A percentile compares a stretch with the other conserved stretches of the same genome.
These are phyloP conservation scores for Diplotaxis tenuifolia DNA, from an alignment of 345 rosid genomes.

Conservation along the genomic window DNA sequence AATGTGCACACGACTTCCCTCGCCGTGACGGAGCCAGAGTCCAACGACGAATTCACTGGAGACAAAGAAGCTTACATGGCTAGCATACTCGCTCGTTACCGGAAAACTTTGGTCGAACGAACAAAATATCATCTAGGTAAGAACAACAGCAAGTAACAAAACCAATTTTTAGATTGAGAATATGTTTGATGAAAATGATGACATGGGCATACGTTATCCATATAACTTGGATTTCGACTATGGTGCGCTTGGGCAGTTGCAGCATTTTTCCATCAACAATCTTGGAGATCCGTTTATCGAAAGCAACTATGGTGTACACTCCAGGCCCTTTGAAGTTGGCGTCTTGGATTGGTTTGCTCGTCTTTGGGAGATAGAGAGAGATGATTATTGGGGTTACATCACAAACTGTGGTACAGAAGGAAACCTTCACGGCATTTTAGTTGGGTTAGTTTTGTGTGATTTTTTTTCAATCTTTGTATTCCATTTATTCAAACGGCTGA, in stretches of 20 bases:
- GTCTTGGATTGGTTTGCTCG: slow-evolving; percentile 99
- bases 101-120: slow-evolving; percentile 69
- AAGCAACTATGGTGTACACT: slow-evolving; percentile 96
- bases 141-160: not conserved
- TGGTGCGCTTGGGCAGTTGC: slow-evolving; percentile 59
- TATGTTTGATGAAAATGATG: not conserved
- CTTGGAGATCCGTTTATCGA: slow-evolving; percentile 39
- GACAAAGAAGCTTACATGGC: not conserved
- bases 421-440: slow-evolving; percentile 92
- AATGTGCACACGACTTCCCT: not conserved
- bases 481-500: too few species aligned
- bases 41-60: not conserved
- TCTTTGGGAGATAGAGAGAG: slow-evolving; percentile 88
- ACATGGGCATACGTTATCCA: slow-evolving; percentile 67
- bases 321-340: slow-evolving; percentile 97
- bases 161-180: not conserved
- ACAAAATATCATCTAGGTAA: slow-evolving; percentile 81
- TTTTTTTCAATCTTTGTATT: not conserved
- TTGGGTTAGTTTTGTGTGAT: slow-evolving; percentile 54
- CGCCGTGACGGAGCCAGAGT: not conserved
- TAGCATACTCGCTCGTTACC: slow-evolving; percentile 77
- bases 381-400: slow-evolving; percentile 63
- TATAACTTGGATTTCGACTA: slow-evolving; percentile 60
- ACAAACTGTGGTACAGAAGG: slow-evolving; percentile 83
- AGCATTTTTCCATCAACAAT: slow-evolving; percentile 93